Conservation (phyloP, 768 basidiomycete genomes). For the Pholiota microspora region DNA sequence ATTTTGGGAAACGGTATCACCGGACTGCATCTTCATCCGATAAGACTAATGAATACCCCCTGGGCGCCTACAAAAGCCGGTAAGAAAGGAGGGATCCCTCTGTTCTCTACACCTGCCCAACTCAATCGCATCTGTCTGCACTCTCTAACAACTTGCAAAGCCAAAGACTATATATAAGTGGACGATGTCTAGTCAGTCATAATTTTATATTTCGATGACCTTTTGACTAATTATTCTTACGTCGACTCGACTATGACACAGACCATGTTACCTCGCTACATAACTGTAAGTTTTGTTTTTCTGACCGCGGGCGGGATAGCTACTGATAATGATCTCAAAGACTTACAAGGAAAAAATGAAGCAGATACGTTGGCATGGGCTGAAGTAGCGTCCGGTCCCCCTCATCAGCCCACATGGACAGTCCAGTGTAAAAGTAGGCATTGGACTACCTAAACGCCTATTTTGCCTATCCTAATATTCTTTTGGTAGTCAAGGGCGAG, state of each 20-base stretch:
- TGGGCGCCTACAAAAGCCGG: slow-evolving; percentile 12
- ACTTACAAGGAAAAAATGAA: slow-evolving; percentile 24
- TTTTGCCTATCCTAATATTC: background rate
- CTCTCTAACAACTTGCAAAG: background rate
- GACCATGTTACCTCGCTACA: slow-evolving; percentile 34
- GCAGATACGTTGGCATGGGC: slow-evolving; percentile 37
- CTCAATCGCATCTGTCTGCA: background rate
- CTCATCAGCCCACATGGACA: slow-evolving; percentile 46
- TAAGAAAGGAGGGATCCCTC: background rate
- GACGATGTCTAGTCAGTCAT: slow-evolving; percentile 19
- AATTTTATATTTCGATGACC: background rate
- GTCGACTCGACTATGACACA: slow-evolving; percentile 9
- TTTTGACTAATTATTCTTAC: background rate
- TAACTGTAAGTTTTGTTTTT: slow-evolving; percentile 39
- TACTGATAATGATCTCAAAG: slow-evolving; percentile 18
- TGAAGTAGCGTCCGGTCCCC: slow-evolving; percentile 38
- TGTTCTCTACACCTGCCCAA: background rate
- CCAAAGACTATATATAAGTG: background rate
- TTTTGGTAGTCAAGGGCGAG: slow-evolving; percentile 41
- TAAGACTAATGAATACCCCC: slow-evolving; percentile 4
- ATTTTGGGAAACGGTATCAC: slow-evolving; percentile 5
- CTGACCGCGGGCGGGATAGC: background rate
- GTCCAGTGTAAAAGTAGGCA: slow-evolving; percentile 55
- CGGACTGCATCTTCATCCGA: slow-evolving; percentile 8
- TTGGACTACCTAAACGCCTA: background rate